phyloP scores from a whole-genome alignment of 306 rosid species.

The Cicer judaicum region DNA sequence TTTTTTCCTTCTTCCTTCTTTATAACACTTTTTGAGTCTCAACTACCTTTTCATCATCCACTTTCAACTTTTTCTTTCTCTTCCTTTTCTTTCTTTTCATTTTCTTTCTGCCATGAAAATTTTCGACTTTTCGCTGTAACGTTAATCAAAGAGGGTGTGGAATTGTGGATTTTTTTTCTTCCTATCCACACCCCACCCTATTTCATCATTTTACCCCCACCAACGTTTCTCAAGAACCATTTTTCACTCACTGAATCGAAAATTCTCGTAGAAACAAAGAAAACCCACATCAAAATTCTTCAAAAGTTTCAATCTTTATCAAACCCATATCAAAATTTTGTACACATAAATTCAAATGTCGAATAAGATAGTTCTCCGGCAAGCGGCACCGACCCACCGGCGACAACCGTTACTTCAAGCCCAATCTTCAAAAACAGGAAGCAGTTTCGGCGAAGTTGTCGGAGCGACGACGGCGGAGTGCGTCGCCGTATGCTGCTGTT shows the following conservation, averaged over 20 bases:
- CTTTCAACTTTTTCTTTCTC: background rate
- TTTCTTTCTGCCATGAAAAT: slow-evolving; percentile 22
- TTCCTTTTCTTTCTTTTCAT: background rate
- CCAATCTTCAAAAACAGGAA: slow-evolving; percentile 17
- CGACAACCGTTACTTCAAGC: slow-evolving; percentile 48
- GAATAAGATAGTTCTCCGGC: slow-evolving; percentile 46
- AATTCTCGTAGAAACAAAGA: background rate
- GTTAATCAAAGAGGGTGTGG: slow-evolving; percentile 32
- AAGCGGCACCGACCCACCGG: slow-evolving; percentile 45
- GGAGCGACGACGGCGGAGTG: slow-evolving; percentile 88
- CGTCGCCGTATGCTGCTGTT: slow-evolving; percentile 83
- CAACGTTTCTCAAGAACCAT: background rate
- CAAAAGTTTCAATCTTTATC: slow-evolving; percentile 35
- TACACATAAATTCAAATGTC: slow-evolving; percentile 44
- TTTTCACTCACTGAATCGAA: background rate
- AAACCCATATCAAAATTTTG: background rate
- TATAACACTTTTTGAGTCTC: background rate
- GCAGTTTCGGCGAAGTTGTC: slow-evolving; percentile 63
- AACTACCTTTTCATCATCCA: background rate
- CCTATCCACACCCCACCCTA: slow-evolving; percentile 39
- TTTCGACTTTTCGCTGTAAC: background rate
- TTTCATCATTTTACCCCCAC: background rate
- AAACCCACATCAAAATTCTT: slow-evolving; percentile 24
- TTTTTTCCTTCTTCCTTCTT: background rate
- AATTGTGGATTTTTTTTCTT: slow-evolving; percentile 33